Evolutionary conservation across 352 stramenopile species (phyloP), one percentile per base, ranked within the genome.

Genomic region (Pythium vanterpoolii): DNA sequence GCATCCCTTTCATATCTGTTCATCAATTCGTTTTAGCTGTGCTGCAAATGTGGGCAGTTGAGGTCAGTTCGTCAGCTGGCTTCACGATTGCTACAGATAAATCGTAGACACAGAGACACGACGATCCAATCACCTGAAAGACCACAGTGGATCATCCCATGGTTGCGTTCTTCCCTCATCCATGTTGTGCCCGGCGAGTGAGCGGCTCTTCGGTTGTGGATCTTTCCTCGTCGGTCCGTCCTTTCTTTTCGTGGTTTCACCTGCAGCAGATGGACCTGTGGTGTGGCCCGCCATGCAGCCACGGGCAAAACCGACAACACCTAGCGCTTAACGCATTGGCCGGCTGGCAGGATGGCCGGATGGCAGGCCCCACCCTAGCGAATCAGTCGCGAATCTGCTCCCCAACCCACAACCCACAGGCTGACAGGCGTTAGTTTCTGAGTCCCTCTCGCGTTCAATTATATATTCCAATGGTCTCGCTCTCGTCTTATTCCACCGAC

Each of bases 11-110:
- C 10, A 3, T 5, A 24, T 46, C 1, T 26, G 21, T 23, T 23
- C 0, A 10, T 27, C 34, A 10, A 42, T 3, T 18, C 18, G 4
- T 5, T 19, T 50, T 50, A 34, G 44, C 44, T 50, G 23, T 30
- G 24, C 27, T 27, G 40, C 40, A 46, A 21, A 11, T 50, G 44
- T 34, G 44, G 44, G 23, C 44, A 50, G 44, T 50, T 50, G 14
- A 24, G 44, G 44, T 50, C 44, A 50, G 44, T 50, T 50, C 44
- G 44, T 50, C 44, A 50, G 44, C 44, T 50, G 44, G 27, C 44
- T 50, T 30, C 11, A 7, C 21, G 44, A 50, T 30, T 30, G 23
- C 44, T 34, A 3, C 4, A 13, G 39, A 45, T n/a, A n/a, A n/a
- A n/a, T n/a, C n/a, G n/a, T n/a, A n/a, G 24, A 46, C 40, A 6